phyloP scores from a whole-genome alignment of 1,284 basidiomycete species.

The Cutaneotrichosporon mucoides region DNA sequence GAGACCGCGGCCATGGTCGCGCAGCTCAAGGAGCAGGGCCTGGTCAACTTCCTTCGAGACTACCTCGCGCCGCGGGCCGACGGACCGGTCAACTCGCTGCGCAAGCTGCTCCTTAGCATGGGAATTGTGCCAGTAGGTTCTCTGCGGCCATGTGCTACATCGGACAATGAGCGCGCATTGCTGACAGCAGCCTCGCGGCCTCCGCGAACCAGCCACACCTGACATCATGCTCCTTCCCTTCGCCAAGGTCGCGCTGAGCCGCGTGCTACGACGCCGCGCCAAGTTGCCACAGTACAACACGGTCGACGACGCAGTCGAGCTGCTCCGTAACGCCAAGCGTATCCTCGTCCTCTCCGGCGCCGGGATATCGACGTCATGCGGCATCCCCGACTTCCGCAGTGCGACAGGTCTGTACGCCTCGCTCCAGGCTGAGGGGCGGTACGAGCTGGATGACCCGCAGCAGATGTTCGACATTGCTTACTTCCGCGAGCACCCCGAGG shows the following conservation, averaged over 20 bases:
- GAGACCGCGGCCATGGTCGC: slow-evolving; percentile 63
- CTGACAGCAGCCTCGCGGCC: slow-evolving; percentile 53
- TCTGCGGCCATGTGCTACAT: too few species aligned
- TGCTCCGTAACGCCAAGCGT: slow-evolving; percentile 64
- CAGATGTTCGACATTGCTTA: slow-evolving; percentile 94
- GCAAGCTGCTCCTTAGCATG: slow-evolving; percentile 68
- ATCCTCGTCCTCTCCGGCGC: slow-evolving; percentile 91
- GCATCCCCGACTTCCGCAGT: slow-evolving; percentile 85
- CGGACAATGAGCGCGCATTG: too few species aligned
- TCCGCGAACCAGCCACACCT: slow-evolving; percentile 51
- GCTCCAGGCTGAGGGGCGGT: slow-evolving; percentile 68
- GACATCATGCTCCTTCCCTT: slow-evolving; percentile 64
- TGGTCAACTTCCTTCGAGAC: slow-evolving; percentile 39
- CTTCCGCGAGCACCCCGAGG: slow-evolving; percentile 75
- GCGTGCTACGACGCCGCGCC: slow-evolving; percentile 69
- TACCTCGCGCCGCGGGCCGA: slow-evolving; percentile 48
- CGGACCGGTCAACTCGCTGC: slow-evolving; percentile 57
- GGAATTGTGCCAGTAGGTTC: slow-evolving; percentile 62
- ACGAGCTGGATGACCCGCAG: slow-evolving; percentile 89
- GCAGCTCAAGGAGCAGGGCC: slow-evolving; percentile 65
- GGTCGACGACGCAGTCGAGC: slow-evolving; percentile 70
- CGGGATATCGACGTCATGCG: slow-evolving; percentile 86
- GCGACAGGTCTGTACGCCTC: slow-evolving; percentile 77
- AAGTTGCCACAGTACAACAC: slow-evolving; percentile 74
- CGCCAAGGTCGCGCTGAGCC: slow-evolving; percentile 69